A percentile compares a stretch with the other conserved stretches of the same genome.
phyloP scores from a whole-genome alignment of 1,284 basidiomycete species.

The Ustilago esculenta region DNA sequence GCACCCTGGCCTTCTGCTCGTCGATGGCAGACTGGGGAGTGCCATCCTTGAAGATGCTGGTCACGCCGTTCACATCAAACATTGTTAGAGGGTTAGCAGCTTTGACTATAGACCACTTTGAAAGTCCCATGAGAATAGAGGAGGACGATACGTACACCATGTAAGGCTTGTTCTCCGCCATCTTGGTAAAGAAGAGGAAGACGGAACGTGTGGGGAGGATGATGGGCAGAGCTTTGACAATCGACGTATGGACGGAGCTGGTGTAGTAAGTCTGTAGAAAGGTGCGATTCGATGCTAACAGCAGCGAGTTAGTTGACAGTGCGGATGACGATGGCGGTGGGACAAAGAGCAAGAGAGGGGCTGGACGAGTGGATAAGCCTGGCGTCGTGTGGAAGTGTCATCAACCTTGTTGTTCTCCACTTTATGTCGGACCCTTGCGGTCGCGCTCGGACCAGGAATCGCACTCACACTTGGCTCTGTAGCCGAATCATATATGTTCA shows the following conservation, averaged over 20 bases:
- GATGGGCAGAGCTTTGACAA: slow-evolving; percentile 13
- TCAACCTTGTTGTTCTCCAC: slow-evolving; percentile 16
- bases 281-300: too few species aligned
- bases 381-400: slow-evolving; percentile 5
- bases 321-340: slow-evolving; percentile 2
- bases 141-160: slow-evolving; percentile 45
- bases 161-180: slow-evolving; percentile 53
- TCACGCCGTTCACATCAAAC: background rate
- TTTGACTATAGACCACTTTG: too few species aligned
- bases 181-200: slow-evolving; percentile 22
- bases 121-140: too few species aligned
- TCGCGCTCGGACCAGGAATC: slow-evolving; percentile 20
- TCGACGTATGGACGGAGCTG: too few species aligned
- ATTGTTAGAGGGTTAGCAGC: too few species aligned
- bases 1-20: slow-evolving; percentile 46
- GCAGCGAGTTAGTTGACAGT: background rate
- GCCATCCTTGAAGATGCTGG: slow-evolving; percentile 58
- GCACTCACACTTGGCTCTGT: background rate
- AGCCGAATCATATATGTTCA: too few species aligned
- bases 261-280: too few species aligned
- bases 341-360: background rate
- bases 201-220: slow-evolving; percentile 9
- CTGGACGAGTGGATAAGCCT: slow-evolving; percentile 4
- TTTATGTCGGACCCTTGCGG: too few species aligned
- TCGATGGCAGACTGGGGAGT: slow-evolving; percentile 47